Evolutionary conservation across 2,329 filamentous ascomycete species (phyloP).

Genomic region (Teratosphaeria gauchensis): DNA sequence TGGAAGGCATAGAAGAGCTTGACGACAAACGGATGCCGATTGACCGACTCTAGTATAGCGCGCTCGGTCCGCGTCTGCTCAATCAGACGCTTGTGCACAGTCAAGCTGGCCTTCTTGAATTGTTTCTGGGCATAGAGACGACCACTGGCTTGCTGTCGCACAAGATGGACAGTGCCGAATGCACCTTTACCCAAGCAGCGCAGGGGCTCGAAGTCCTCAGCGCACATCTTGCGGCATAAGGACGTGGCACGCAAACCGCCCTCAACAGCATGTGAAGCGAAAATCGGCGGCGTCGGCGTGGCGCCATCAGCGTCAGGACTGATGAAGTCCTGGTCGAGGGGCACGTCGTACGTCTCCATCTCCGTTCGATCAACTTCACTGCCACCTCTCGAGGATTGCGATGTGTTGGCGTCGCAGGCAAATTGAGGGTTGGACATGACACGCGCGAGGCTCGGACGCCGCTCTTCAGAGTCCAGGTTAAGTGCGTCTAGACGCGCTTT

Average conservation of each 20-base stretch:
- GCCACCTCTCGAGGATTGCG: slow-evolving; percentile 45
- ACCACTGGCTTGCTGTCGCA: slow-evolving; percentile 80
- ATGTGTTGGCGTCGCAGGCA: slow-evolving; percentile 41
- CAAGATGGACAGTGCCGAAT: slow-evolving; percentile 87
- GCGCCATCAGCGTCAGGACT: slow-evolving; percentile 45
- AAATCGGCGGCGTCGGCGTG: slow-evolving; percentile 22
- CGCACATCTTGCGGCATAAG: slow-evolving; percentile 70
- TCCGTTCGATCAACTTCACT: slow-evolving; percentile 59
- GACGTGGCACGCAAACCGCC: slow-evolving; percentile 45
- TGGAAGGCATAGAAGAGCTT: slow-evolving; percentile 98
- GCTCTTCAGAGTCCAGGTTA: slow-evolving; percentile 52
- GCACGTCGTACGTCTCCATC: slow-evolving; percentile 74
- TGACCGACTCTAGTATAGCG: slow-evolving; percentile 88
- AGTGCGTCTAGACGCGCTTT: slow-evolving; percentile 73
- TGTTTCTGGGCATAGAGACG: slow-evolving; percentile 95
- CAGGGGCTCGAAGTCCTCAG: slow-evolving; percentile 80
- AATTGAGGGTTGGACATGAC: slow-evolving; percentile 29
- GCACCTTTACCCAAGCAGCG: slow-evolving; percentile 93
- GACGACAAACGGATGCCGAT: slow-evolving; percentile 92
- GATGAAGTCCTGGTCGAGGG: slow-evolving; percentile 74
- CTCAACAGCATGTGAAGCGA: slow-evolving; percentile 36
- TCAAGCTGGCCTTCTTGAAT: slow-evolving; percentile 91
- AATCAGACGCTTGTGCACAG: slow-evolving; percentile 89
- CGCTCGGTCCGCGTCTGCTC: slow-evolving; percentile 98
- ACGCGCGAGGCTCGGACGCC: slow-evolving; percentile 38